Evolutionary conservation across 23 red algal genomes (phyloP).

Genomic region (Gracilaria domingensis): DNA sequence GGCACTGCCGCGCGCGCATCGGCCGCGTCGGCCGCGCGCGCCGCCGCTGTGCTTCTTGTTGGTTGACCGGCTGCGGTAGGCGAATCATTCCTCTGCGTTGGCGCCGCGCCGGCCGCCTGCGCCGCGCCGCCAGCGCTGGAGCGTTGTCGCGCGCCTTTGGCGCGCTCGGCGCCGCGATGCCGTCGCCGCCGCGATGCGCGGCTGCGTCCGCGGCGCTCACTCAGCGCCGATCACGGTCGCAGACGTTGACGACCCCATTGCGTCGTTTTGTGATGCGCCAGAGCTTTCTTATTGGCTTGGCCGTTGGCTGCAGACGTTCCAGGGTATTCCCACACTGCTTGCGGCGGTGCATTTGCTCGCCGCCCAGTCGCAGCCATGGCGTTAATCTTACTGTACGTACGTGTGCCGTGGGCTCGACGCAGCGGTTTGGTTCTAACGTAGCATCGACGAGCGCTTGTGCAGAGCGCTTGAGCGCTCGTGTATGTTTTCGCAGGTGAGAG

Average conservation of each 20-base stretch:
- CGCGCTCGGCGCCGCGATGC: neutral
- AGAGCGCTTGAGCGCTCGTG: neutral
- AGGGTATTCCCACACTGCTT: neutral
- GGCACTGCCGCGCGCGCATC: slow-evolving; percentile 6
- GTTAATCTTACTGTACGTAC: neutral
- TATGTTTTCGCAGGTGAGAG: too few species aligned
- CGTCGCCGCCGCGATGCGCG: too few species aligned
- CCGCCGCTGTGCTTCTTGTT: neutral
- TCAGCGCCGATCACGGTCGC: too few species aligned
- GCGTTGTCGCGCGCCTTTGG: neutral
- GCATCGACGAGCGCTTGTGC: neutral
- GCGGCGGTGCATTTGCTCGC: neutral
- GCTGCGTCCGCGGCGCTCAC: too few species aligned
- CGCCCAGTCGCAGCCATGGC: too few species aligned
- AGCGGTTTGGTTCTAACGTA: neutral
- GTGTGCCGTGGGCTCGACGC: neutral
- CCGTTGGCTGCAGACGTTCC: neutral
- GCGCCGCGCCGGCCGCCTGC: neutral
- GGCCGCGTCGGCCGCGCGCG: too few species aligned
- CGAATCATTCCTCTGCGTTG: neutral
- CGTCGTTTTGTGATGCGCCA: neutral
- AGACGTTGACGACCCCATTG: neutral
- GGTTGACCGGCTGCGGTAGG: neutral
- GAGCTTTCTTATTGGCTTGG: neutral
- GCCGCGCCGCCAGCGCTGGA: neutral